Conservation (phyloP, 805 yeast species). For the Pichia manshurica region DNA sequence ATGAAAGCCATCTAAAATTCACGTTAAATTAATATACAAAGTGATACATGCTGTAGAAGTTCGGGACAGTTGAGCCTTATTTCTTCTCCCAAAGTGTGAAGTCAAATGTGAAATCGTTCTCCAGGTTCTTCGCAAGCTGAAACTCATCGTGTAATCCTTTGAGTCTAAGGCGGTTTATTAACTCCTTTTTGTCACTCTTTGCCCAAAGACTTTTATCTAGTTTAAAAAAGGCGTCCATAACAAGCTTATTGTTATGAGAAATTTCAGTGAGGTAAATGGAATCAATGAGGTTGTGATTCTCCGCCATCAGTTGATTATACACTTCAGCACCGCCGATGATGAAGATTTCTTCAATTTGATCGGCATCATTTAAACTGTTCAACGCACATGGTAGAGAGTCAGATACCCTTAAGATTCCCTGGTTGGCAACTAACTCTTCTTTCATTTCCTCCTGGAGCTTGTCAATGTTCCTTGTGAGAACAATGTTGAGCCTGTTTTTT, state of each 20-base stretch:
- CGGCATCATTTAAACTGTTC: conserved; percentile 22
- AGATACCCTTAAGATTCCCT: conserved; percentile 26
- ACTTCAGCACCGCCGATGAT: conserved; percentile 93
- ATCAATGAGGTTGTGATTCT: conserved; percentile 34
- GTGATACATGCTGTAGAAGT: no score
- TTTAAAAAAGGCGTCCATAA: conserved; percentile 69
- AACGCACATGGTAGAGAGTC: conserved; percentile 42
- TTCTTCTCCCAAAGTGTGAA: conserved; percentile 53
- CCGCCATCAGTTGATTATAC: conserved; percentile 45
- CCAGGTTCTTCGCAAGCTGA: conserved; percentile 28
- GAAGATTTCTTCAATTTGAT: conserved; percentile 53
- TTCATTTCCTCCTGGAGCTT: conserved; percentile 22
- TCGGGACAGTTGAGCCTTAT: no score
- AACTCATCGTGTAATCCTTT: conserved; percentile 28
- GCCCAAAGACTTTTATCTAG: conserved; percentile 34
- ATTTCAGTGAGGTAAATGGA: conserved; percentile 70
- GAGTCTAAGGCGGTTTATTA: conserved; percentile 37
- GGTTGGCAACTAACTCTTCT: conserved; percentile 20
- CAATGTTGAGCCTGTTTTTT: conserved; percentile 65
- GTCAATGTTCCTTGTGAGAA: conserved; percentile 50
- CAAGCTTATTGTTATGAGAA: conserved; percentile 31
- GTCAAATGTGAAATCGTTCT: conserved; percentile 44
- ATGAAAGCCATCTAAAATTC: no score
- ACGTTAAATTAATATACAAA: no score
- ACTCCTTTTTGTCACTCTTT: conserved; percentile 29